A percentile compares a stretch with the other conserved stretches of the same genome.
Evolutionary conservation across 495 filamentous ascomycete species (phyloP).

Genomic region (Articulospora tetracladia): DNA sequence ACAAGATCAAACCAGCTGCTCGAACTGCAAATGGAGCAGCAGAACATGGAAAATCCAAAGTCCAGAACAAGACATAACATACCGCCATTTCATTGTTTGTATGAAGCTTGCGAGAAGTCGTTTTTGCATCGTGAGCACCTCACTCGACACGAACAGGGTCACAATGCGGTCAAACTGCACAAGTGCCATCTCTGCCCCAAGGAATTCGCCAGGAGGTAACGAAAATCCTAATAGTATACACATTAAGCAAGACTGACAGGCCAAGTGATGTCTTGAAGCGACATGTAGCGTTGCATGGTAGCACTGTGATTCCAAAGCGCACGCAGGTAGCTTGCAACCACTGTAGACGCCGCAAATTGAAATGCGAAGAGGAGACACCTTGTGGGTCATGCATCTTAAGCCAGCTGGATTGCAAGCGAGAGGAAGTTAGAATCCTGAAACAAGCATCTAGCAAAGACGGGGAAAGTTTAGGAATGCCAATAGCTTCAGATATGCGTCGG

Average conservation of each 20-base stretch:
- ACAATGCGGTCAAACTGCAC: not conserved
- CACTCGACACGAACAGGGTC: constrained; percentile 2
- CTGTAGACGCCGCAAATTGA: not conserved
- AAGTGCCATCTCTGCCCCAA: not conserved
- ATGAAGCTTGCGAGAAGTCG: not conserved
- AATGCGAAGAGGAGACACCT: not conserved
- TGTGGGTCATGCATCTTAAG: not conserved
- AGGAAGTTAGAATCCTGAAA: too few relatives aligned
- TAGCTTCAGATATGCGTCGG: too few relatives aligned
- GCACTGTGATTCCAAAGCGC: not conserved
- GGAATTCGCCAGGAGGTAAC: constrained; percentile 2
- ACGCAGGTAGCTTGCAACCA: not conserved
- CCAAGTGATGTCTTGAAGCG: not conserved
- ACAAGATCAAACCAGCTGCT: too few relatives aligned
- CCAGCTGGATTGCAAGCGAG: constrained; percentile 1
- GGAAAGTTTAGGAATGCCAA: too few relatives aligned
- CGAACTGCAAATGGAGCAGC: not conserved
- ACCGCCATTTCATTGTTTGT: not conserved
- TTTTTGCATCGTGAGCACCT: constrained; percentile 4
- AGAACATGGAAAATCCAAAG: not conserved
- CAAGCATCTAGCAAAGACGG: too few relatives aligned
- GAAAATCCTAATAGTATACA: not conserved
- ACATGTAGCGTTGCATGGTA: not conserved
- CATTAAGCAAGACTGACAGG: not conserved
- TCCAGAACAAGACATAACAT: not conserved